A percentile compares a stretch with the other conserved stretches of the same genome.
phyloP scores from a whole-genome alignment of 2,329 filamentous ascomycete genomes.

The Clonostachys byssicola region DNA sequence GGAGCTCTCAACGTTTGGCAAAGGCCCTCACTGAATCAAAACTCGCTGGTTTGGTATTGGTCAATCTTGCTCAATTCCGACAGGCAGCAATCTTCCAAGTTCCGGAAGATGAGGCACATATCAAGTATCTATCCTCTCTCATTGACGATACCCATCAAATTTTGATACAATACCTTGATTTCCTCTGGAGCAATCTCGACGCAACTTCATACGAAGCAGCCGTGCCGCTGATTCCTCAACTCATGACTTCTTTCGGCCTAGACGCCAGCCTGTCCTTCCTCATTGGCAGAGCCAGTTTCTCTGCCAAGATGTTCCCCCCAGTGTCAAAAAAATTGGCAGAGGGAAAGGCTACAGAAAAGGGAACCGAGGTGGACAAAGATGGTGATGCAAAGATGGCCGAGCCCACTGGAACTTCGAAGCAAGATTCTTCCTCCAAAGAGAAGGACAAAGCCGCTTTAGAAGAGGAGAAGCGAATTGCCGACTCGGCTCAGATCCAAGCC shows the following conservation, averaged over 20 bases:
- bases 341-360: constrained; percentile 13
- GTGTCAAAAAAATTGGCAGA: constrained; percentile 7
- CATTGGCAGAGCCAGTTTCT: constrained; percentile 72
- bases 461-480: constrained; percentile 23
- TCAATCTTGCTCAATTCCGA: constrained; percentile 86
- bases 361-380: constrained; percentile 35
- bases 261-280: constrained; percentile 80
- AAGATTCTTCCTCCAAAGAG: not conserved
- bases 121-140: constrained; percentile 85
- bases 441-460: not conserved
- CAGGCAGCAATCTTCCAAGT: constrained; percentile 79
- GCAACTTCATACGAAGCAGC: constrained; percentile 72
- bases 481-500: constrained; percentile 20
- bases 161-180: constrained; percentile 82
- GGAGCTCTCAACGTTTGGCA: constrained; percentile 75
- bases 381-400: constrained; percentile 53
- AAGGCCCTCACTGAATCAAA: constrained; percentile 73
- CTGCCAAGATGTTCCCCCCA: constrained; percentile 51
- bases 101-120: constrained; percentile 68
- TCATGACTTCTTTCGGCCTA: constrained; percentile 77
- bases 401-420: constrained; percentile 16
- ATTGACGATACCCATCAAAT: constrained; percentile 87
- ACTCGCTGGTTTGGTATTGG: constrained; percentile 77
- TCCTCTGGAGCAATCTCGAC: constrained; percentile 76
- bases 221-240: constrained; percentile 68